Percentiles rank a stretch among this genome's conserved stretches.
Conservation (phyloP, 495 filamentous ascomycete species). For the Hyaloscypha bicolor region DNA sequence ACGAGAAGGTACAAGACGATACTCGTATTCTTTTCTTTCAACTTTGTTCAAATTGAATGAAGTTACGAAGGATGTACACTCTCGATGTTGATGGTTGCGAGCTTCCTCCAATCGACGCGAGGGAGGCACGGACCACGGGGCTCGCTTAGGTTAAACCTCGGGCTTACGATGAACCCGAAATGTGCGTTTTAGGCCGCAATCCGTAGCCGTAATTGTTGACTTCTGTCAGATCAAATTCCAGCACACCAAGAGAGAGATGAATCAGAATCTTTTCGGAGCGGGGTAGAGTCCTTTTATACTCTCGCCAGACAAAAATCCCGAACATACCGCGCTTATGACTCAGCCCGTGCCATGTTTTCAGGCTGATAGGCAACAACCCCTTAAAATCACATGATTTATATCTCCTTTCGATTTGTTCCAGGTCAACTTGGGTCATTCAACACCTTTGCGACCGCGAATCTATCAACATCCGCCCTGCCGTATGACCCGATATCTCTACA, state of each 20-base stretch:
- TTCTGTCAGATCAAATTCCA: constrained; percentile 22
- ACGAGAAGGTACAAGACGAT: not conserved
- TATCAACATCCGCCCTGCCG: constrained; percentile 15
- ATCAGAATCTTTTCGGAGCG: constrained; percentile 17
- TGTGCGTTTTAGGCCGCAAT: not conserved
- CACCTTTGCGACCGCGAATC: constrained; percentile 21
- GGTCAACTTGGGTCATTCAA: not conserved
- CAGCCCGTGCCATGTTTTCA: constrained; percentile 15
- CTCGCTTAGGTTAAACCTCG: constrained; percentile 3
- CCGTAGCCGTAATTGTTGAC: constrained; percentile 2
- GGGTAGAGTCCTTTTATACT: constrained; percentile 32
- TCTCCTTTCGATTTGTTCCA: constrained; percentile 6
- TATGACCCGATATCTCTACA: constrained; percentile 1
- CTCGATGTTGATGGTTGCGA: constrained; percentile 3
- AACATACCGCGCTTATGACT: constrained; percentile 30
- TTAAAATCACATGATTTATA: constrained; percentile 29
- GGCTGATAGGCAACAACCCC: constrained; percentile 18
- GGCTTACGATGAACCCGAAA: not conserved
- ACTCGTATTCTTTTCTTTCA: not conserved
- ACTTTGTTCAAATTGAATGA: not conserved
- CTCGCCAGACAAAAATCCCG: constrained; percentile 4
- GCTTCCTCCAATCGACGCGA: not conserved
- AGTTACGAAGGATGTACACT: not conserved
- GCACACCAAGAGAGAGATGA: constrained; percentile 23
- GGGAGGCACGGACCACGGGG: not conserved